A percentile compares a stretch with the other conserved stretches of the same genome.
Evolutionary conservation across 352 stramenopile species (phyloP).

Genomic region (Pythium dissotocum): DNA sequence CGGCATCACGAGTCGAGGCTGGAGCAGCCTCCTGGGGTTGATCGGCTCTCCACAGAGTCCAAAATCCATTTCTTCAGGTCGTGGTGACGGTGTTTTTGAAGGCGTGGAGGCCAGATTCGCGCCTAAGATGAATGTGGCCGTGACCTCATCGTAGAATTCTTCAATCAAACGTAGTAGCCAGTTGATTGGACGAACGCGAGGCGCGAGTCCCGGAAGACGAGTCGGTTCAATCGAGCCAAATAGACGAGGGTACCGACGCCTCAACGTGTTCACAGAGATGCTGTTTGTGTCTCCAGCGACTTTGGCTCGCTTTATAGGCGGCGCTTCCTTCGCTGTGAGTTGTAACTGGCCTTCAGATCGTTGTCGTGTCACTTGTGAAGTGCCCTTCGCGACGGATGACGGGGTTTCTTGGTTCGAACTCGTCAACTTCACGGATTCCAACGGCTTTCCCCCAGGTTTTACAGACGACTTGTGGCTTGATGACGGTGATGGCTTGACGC

Average conservation of each 20-base stretch:
- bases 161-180: slow-evolving; percentile 71
- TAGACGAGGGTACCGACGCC: slow-evolving; percentile 54
- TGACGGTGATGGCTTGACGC: slow-evolving; percentile 4
- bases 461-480: not conserved
- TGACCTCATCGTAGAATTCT: slow-evolving; percentile 61
- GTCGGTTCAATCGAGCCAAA: slow-evolving; percentile 35
- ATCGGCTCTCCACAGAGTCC: not conserved
- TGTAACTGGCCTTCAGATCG: slow-evolving; percentile 13
- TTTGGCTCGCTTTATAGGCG: slow-evolving; percentile 6
- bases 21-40: slow-evolving; percentile 12
- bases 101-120: not conserved
- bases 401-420: slow-evolving; percentile 6
- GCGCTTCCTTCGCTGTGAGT: not conserved
- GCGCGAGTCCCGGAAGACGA: slow-evolving; percentile 15
- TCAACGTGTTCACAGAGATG: slow-evolving; percentile 31
- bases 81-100: not conserved
- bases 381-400: not conserved
- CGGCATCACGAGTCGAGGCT: slow-evolving; percentile 46
- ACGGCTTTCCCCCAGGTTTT: not conserved
- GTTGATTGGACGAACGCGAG: slow-evolving; percentile 47
- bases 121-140: slow-evolving; percentile 25
- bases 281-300: slow-evolving; percentile 22
- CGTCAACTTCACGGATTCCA: not conserved
- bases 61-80: slow-evolving; percentile 5
- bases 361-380: not conserved